Evolutionary conservation across 179 eudicot species (phyloP).

Genomic region (Silene vulgaris): DNA sequence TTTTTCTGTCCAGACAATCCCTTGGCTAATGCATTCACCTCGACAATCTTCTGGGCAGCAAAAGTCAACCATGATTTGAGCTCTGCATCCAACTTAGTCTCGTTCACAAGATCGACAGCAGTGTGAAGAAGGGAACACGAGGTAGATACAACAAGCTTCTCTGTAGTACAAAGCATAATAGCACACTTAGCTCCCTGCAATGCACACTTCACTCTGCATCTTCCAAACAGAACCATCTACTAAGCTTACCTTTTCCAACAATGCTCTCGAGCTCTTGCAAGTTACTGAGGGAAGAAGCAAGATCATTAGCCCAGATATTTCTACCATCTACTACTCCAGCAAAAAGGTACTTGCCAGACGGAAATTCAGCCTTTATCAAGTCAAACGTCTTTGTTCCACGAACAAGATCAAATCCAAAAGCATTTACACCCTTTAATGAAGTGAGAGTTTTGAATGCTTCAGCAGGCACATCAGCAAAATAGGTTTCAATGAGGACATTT

Average conservation of each 20-base stretch:
- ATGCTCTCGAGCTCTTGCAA: conserved; percentile 41
- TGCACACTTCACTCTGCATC: neutral
- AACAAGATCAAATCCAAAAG: conserved; percentile 54
- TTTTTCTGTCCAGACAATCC: conserved; percentile 56
- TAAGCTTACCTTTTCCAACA: conserved; percentile 53
- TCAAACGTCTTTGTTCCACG: conserved; percentile 67
- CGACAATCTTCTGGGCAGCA: conserved; percentile 68
- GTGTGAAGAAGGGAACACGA: conserved; percentile 79
- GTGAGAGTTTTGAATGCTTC: conserved; percentile 47
- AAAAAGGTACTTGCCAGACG: conserved; percentile 61
- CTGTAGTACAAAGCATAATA: conserved; percentile 32
- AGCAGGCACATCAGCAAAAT: conserved; percentile 52
- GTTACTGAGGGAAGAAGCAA: conserved; percentile 40
- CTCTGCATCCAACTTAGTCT: conserved; percentile 57
- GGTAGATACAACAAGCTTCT: conserved; percentile 72
- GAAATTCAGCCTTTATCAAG: conserved; percentile 54
- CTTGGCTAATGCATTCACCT: conserved; percentile 66
- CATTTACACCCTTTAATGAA: conserved; percentile 51
- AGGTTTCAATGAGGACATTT: conserved; percentile 48
- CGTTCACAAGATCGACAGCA: conserved; percentile 60
- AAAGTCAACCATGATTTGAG: conserved; percentile 73
- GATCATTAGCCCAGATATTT: conserved; percentile 61
- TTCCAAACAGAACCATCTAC: neutral
- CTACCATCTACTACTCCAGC: conserved; percentile 66
- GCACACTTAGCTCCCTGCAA: conserved; percentile 12